Evolutionary conservation across 2,329 filamentous ascomycete species (phyloP), one percentile per base, ranked within the genome.

Genomic region (Lizonia empirigonia): DNA sequence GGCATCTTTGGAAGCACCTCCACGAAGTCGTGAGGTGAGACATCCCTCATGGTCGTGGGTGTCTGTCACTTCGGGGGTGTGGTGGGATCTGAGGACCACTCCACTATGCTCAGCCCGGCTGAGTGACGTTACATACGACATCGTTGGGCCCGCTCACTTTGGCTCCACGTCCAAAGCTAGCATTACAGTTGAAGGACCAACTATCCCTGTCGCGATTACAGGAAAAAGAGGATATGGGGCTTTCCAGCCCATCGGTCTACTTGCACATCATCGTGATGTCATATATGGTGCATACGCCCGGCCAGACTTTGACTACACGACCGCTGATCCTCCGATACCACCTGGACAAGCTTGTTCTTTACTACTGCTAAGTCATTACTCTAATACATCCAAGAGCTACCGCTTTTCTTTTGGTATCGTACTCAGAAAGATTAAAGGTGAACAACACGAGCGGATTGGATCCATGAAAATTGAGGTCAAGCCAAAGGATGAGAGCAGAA

Each of bases 21-120:
- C 19, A 10, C 27, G 18, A 24, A n/a, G n/a, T n/a, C n/a, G 1
- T 2, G 9, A 19, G 12, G 9, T 1, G 24, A 23, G 1, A 2
- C 12, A 16, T 5, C 49, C 49, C 1, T 26, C 49, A 16, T 52
- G 49, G 49, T 52, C 49, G 1, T 52, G 49, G 49, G 22, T n/a
- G 19, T 41, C 36, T 15, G 5, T 12, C 2, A 4, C 26, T 16
- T 2, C 10, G 13, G 20, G 15, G 8, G 42, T 37, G 7, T 4
- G 1, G 7, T 37, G 34, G 34, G 0, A 12, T 33, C 1, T 9
- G 9, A 6, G 0, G 1, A 1, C 1, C 3, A 18, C 3, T 18
- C 7, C 10, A 15, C 16, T 33, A 2, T 7, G n/a, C 7, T 16
- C 30, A 10, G 15, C 10, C 16, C 30, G 30, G 18, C n/a, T 33